These are phyloP conservation scores for Sphaerobolus stellatus DNA, from an alignment of 1,284 basidiomycete species.

Conservation along the genomic window DNA sequence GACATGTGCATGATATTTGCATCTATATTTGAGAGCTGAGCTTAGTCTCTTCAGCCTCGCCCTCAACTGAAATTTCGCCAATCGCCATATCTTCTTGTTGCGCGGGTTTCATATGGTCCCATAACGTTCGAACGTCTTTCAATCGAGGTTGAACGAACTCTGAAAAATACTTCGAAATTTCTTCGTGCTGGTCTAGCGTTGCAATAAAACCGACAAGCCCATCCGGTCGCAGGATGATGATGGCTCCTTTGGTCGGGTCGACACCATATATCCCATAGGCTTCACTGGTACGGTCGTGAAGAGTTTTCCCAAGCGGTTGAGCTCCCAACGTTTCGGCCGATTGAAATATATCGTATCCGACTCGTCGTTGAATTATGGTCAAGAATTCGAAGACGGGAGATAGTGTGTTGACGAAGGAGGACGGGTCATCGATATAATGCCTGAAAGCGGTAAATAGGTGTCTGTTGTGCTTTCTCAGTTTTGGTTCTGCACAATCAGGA, in stretches of 20 bases:
- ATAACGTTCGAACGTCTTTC: too few relatives aligned
- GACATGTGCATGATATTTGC: too few relatives aligned
- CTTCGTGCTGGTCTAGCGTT: slow-evolving; percentile 19
- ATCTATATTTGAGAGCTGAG: too few relatives aligned
- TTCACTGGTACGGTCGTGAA: slow-evolving; percentile 18
- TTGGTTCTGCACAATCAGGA: slow-evolving; percentile 13
- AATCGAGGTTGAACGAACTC: slow-evolving; percentile 2
- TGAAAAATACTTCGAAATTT: slow-evolving; percentile 3
- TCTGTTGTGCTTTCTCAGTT: slow-evolving; percentile 10
- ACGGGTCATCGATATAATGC: neutral
- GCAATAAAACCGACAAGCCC: slow-evolving; percentile 22
- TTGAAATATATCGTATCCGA: slow-evolving; percentile 13
- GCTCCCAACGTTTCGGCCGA: slow-evolving; percentile 18
- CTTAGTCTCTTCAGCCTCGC: too few relatives aligned
- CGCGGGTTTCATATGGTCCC: too few relatives aligned
- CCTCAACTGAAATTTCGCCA: too few relatives aligned
- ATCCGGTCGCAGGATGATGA: slow-evolving; percentile 27
- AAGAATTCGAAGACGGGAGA: slow-evolving; percentile 18
- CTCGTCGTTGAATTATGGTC: slow-evolving; percentile 23
- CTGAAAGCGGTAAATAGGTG: neutral
- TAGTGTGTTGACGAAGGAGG: slow-evolving; percentile 9
- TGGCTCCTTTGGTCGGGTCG: slow-evolving; percentile 18
- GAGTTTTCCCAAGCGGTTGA: slow-evolving; percentile 10
- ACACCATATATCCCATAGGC: slow-evolving; percentile 25
- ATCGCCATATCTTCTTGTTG: too few relatives aligned